Evolutionary conservation across 2,329 filamentous ascomycete species (phyloP).

Genomic region (Lasiodiplodia theobromae): DNA sequence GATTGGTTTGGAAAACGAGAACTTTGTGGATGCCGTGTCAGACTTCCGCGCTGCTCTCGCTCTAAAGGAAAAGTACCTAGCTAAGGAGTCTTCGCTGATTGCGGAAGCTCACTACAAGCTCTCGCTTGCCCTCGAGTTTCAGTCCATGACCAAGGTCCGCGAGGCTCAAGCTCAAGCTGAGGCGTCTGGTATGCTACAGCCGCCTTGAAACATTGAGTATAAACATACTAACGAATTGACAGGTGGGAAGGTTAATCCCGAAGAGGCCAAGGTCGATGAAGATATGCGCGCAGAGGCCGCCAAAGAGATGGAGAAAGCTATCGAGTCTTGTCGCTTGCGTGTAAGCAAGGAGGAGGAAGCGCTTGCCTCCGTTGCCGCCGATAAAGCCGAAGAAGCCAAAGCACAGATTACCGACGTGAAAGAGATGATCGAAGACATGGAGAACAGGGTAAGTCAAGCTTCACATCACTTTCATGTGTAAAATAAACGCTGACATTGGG

Average conservation of each 20-base stretch:
- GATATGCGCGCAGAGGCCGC: slow-evolving; percentile 74
- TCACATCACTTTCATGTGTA: background rate
- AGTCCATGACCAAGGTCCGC: slow-evolving; percentile 72
- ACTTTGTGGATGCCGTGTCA: slow-evolving; percentile 84
- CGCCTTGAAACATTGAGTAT: background rate
- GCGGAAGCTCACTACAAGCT: slow-evolving; percentile 98
- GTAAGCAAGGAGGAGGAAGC: slow-evolving; percentile 73
- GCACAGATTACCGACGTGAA: slow-evolving; percentile 75
- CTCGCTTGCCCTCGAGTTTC: slow-evolving; percentile 92
- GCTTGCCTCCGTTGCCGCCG: slow-evolving; percentile 62
- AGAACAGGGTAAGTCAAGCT: slow-evolving; percentile 67
- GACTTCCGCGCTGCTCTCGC: slow-evolving; percentile 81
- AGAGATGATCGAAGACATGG: slow-evolving; percentile 80
- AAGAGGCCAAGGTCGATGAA: slow-evolving; percentile 66
- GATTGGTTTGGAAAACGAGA: slow-evolving; percentile 96
- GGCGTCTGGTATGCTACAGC: slow-evolving; percentile 13
- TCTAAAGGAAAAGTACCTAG: slow-evolving; percentile 80
- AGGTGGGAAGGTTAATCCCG: slow-evolving; percentile 49
- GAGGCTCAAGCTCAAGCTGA: slow-evolving; percentile 56
- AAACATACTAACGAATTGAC: slow-evolving; percentile 42
- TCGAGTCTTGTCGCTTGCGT: slow-evolving; percentile 74
- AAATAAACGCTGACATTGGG: slow-evolving; percentile 30
- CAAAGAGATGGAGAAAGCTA: slow-evolving; percentile 74
- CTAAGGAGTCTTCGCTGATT: slow-evolving; percentile 81
- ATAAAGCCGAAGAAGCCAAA: slow-evolving; percentile 70